Percentiles rank a stretch among this genome's conserved stretches.
These are phyloP conservation scores for Pseudotsuga menziesii DNA, from an alignment of 75 land plant species.

Conservation along the genomic window DNA sequence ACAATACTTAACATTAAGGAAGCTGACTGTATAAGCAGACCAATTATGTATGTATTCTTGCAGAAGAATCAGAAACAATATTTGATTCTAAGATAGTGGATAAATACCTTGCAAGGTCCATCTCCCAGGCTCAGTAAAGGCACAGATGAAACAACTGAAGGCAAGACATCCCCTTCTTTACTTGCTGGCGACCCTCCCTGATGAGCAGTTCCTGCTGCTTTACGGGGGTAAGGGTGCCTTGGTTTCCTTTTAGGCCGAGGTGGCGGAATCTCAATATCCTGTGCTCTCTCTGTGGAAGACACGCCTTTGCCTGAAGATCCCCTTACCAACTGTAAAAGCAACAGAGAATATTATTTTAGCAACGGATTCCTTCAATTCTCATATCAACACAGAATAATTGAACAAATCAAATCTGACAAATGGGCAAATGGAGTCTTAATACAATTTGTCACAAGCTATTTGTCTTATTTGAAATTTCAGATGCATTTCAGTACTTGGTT, in stretches of 20 bases:
- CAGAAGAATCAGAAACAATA: neutral
- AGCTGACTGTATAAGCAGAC: neutral
- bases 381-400: neutral
- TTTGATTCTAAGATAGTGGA: neutral
- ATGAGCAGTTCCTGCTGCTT: conserved; percentile 22
- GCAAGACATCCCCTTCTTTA: neutral
- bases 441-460: neutral
- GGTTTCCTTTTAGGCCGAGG: conserved; percentile 93
- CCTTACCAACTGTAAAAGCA: conserved; percentile 37
- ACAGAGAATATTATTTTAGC: neutral
- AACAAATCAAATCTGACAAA: neutral
- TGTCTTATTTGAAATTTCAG: neutral
- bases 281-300: conserved; percentile 15
- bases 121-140: conserved; percentile 10
- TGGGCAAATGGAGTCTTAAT: neutral
- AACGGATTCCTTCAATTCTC: neutral
- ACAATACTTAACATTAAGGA: no score
- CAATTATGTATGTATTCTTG: neutral
- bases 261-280: conserved; percentile 80
- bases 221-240: conserved; percentile 84
- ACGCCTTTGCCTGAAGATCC: conserved; percentile 31
- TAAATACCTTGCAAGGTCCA: neutral
- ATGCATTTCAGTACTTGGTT: no score
- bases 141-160: neutral
- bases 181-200: conserved; percentile 6